Evolutionary conservation across 2,329 filamentous ascomycete species (phyloP).

Genomic region (Colletotrichum theobromicola): DNA sequence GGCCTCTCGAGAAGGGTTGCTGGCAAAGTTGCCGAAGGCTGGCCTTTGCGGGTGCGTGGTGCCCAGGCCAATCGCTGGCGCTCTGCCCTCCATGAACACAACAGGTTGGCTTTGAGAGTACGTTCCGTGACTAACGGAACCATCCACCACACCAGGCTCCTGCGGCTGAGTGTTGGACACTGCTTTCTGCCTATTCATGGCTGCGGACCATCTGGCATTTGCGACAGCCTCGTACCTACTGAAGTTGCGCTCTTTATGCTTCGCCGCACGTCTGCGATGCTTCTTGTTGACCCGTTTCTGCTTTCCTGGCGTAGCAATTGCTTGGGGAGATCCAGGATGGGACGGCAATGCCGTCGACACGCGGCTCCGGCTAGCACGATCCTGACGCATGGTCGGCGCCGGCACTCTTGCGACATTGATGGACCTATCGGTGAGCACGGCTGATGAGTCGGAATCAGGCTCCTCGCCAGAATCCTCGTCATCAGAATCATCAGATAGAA

Average conservation of each 20-base stretch:
- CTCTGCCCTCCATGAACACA: not conserved
- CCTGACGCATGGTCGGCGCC: not conserved
- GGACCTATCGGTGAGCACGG: constrained; percentile 24
- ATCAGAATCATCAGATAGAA: constrained; percentile 64
- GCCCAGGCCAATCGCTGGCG: constrained; percentile 15
- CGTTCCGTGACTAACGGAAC: constrained; percentile 18
- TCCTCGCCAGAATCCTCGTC: constrained; percentile 40
- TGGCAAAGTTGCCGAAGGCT: constrained; percentile 3
- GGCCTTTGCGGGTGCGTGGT: constrained; percentile 18
- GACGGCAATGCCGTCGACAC: constrained; percentile 3
- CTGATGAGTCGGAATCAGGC: constrained; percentile 34
- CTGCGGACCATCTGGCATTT: constrained; percentile 12
- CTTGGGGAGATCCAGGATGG: constrained; percentile 7
- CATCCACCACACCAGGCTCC: not conserved
- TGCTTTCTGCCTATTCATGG: constrained; percentile 1
- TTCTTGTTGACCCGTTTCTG: constrained; percentile 1
- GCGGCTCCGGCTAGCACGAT: not conserved
- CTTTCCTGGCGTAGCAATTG: not conserved
- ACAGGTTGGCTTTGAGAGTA: not conserved
- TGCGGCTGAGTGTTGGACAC: not conserved
- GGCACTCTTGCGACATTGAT: not conserved
- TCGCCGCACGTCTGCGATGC: not conserved
- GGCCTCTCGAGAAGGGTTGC: constrained; percentile 26
- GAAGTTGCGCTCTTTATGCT: constrained; percentile 17
- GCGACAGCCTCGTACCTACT: constrained; percentile 20